phyloP scores from a whole-genome alignment of 1,139 yeast species.

The Sugiyamaella pinicola region DNA sequence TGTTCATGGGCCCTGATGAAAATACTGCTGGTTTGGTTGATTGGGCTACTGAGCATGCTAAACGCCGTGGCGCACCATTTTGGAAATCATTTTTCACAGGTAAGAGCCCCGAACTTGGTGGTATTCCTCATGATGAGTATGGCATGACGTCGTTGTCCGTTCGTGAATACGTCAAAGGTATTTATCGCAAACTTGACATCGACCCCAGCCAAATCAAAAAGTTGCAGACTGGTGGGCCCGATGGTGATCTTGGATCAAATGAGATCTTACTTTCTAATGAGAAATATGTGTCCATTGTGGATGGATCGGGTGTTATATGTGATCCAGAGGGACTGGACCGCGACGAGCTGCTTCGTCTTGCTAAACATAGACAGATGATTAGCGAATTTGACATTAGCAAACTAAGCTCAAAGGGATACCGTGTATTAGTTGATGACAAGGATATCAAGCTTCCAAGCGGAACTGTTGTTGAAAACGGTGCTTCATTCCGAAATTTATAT shows the following conservation, averaged over 20 bases:
- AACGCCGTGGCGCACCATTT: slow-evolving; percentile 93
- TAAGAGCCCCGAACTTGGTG: slow-evolving; percentile 88
- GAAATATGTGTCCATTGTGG: slow-evolving; percentile 83
- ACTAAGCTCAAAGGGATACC: slow-evolving; percentile 74
- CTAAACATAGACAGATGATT: slow-evolving; percentile 75
- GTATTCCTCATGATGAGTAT: slow-evolving; percentile 96
- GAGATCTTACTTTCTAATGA: slow-evolving; percentile 89
- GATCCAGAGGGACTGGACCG: slow-evolving; percentile 91
- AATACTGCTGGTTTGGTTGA: slow-evolving; percentile 94
- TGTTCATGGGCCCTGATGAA: slow-evolving; percentile 98
- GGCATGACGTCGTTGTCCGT: slow-evolving; percentile 98
- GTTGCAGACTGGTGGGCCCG: slow-evolving; percentile 98
- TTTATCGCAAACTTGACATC: slow-evolving; percentile 76
- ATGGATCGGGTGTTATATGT: slow-evolving; percentile 92
- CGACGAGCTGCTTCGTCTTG: slow-evolving; percentile 74
- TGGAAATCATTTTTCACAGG: slow-evolving; percentile 99
- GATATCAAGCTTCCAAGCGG: slow-evolving; percentile 82
- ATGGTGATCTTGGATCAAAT: slow-evolving; percentile 96
- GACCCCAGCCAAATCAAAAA: slow-evolving; percentile 65
- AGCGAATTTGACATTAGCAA: slow-evolving; percentile 65
- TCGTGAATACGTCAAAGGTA: slow-evolving; percentile 86
- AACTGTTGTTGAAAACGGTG: slow-evolving; percentile 73
- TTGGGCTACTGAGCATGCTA: slow-evolving; percentile 98
- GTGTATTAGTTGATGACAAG: slow-evolving; percentile 82
- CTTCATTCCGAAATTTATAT: slow-evolving; percentile 88